Percentiles rank a stretch among this genome's conserved stretches.
Evolutionary conservation across 805 yeast genomes (phyloP).

Genomic region (Lipomyces yamadae): DNA sequence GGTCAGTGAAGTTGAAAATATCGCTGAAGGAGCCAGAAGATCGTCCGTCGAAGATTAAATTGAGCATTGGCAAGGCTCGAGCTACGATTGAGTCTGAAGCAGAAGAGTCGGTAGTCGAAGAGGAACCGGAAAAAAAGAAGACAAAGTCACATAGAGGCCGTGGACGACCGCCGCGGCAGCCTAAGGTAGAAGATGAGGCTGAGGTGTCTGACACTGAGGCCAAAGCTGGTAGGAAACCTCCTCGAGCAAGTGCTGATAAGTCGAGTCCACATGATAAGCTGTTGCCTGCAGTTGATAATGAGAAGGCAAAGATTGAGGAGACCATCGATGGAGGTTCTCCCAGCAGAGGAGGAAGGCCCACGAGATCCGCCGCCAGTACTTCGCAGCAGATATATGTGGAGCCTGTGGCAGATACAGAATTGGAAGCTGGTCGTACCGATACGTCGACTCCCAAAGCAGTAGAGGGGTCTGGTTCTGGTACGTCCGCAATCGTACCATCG

Average conservation of each 20-base stretch:
- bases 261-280: not conserved
- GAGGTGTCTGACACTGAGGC: constrained; percentile 1
- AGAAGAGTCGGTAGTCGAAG: constrained; percentile 29
- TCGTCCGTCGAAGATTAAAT: constrained; percentile 30
- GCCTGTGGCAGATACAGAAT: not conserved
- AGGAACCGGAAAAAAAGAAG: constrained; percentile 31
- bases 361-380: not conserved
- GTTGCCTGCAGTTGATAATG: constrained; percentile 4
- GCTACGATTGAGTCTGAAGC: constrained; percentile 33
- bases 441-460: constrained; percentile 4
- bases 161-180: constrained; percentile 29
- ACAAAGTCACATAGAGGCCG: constrained; percentile 37
- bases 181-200: not conserved
- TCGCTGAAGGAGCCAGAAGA: constrained; percentile 26
- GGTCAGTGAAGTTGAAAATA: constrained; percentile 35
- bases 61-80: constrained; percentile 26
- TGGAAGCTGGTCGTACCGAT: not conserved
- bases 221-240: not conserved
- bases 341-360: constrained; percentile 2
- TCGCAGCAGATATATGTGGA: not conserved
- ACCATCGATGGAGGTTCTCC: not conserved
- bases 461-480: not conserved
- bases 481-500: constrained; percentile 19
- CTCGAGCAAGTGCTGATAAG: not conserved
- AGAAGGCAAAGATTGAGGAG: constrained; percentile 5